A percentile compares a stretch with the other conserved stretches of the same genome.
phyloP scores from a whole-genome alignment of 2,329 filamentous ascomycete genomes.

The Penicillium sp. region DNA sequence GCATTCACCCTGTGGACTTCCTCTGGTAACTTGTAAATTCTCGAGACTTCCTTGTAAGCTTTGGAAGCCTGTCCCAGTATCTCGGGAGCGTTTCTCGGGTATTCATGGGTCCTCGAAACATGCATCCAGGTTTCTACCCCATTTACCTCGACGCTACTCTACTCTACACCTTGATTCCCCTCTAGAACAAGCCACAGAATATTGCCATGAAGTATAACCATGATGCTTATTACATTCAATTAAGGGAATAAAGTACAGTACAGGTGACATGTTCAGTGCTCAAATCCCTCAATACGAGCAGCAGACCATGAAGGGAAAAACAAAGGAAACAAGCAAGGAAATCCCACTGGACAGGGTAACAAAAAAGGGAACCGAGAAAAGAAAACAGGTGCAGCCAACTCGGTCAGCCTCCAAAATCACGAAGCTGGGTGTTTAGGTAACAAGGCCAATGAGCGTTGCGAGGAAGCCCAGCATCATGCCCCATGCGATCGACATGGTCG shows the following conservation, averaged over 20 bases:
- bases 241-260: not conserved
- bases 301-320: not conserved
- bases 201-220: not conserved
- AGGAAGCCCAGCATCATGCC: conserved; percentile 11
- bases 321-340: not conserved
- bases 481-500: conserved; percentile 9
- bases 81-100: no score
- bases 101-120: no score
- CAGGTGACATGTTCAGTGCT: not conserved
- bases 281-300: not conserved
- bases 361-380: not conserved
- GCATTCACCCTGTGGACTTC: no score
- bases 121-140: no score
- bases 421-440: conserved; percentile 3
- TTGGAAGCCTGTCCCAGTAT: no score
- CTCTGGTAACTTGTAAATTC: not conserved
- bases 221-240: not conserved
- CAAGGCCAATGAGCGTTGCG: conserved; percentile 11
- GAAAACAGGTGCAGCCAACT: not conserved
- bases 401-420: not conserved
- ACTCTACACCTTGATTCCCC: no score
- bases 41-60: not conserved
- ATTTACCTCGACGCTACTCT: no score
- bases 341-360: no score
- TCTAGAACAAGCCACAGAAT: not conserved